Conservation (phyloP, 2,329 filamentous ascomycete species). For the Hypoxylon sp. region DNA sequence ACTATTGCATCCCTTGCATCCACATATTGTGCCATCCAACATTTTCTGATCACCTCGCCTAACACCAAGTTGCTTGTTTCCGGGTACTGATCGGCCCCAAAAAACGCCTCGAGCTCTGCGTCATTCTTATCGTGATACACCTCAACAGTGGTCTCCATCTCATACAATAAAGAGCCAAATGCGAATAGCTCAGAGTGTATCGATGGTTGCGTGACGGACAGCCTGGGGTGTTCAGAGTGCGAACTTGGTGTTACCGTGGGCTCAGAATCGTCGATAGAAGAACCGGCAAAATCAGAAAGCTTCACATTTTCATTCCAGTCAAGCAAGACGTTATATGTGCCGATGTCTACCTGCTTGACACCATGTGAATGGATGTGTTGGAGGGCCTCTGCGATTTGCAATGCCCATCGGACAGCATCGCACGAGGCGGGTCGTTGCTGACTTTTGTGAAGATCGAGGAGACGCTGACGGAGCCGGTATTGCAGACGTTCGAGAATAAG, state of each 20-base stretch:
- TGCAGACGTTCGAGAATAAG: background rate
- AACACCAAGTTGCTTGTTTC: background rate
- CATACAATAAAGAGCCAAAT: background rate
- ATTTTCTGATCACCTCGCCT: background rate
- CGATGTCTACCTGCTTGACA: background rate
- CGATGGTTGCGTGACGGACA: background rate
- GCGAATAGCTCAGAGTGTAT: background rate
- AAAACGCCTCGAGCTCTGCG: background rate
- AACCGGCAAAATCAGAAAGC: background rate
- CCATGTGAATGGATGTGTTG: background rate
- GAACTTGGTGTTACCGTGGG: background rate
- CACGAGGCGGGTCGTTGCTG: background rate
- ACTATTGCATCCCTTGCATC: background rate
- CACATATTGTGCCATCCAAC: background rate
- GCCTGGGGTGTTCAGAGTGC: background rate
- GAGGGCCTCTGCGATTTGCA: background rate
- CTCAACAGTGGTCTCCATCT: background rate
- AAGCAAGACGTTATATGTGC: slow-evolving; percentile 2
- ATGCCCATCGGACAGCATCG: background rate
- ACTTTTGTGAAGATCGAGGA: background rate
- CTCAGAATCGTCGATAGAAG: background rate
- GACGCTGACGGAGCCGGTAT: background rate
- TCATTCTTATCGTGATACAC: background rate
- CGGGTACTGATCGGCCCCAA: background rate
- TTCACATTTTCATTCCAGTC: background rate